Conservation (phyloP, 2,329 filamentous ascomycete species). For the Trichoderma simmonsii region DNA sequence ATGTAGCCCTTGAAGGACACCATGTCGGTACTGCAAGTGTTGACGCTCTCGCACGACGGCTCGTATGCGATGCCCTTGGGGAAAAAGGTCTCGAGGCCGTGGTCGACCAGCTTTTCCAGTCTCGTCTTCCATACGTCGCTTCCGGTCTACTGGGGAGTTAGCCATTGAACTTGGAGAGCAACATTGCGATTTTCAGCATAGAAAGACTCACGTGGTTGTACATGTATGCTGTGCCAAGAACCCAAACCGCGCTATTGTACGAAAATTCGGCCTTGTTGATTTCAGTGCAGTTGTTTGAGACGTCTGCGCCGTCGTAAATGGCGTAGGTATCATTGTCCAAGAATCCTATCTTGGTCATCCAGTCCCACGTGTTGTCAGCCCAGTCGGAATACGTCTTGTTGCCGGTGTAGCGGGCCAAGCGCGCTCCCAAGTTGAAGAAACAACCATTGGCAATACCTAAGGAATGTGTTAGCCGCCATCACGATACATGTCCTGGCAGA, state of each 20-base stretch:
- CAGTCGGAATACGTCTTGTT: conserved; percentile 63
- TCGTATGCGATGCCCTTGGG: conserved; percentile 57
- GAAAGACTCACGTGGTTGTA: conserved; percentile 51
- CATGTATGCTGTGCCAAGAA: conserved; percentile 61
- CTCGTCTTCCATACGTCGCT: conserved; percentile 51
- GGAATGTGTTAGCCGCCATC: neutral
- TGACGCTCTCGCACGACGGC: conserved; percentile 54
- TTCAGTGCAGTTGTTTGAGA: conserved; percentile 51
- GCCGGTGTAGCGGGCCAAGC: conserved; percentile 67
- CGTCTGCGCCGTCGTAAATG: conserved; percentile 57
- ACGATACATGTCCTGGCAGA: neutral
- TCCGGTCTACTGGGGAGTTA: conserved; percentile 38
- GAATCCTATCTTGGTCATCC: conserved; percentile 54
- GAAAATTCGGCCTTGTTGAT: conserved; percentile 58
- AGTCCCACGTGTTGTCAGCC: conserved; percentile 62
- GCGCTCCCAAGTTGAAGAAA: conserved; percentile 64
- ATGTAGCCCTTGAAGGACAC: conserved; percentile 61
- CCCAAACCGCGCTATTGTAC: conserved; percentile 57
- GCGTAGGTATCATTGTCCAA: conserved; percentile 58
- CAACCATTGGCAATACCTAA: conserved; percentile 53
- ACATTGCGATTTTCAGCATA: neutral
- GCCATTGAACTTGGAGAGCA: neutral
- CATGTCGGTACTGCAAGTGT: conserved; percentile 61
- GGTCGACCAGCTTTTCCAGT: conserved; percentile 39
- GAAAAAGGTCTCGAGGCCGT: conserved; percentile 49